These are phyloP conservation scores for Starmerella stigmatis DNA, from an alignment of 805 yeast genomes.

Conservation along the genomic window DNA sequence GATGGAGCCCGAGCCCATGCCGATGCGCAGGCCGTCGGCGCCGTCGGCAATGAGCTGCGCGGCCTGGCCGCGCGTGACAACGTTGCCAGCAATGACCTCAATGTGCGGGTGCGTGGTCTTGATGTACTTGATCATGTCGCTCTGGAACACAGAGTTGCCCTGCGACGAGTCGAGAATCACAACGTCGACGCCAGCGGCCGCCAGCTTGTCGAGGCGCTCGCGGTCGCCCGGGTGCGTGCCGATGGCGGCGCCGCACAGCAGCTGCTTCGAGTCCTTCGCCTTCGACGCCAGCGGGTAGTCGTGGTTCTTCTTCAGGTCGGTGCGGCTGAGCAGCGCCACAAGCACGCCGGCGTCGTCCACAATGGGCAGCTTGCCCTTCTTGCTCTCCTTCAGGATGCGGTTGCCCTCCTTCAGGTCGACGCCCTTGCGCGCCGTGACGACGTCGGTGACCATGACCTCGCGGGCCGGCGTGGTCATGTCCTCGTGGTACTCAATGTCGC, in stretches of 20 bases:
- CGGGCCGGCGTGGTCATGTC: conserved; percentile 50
- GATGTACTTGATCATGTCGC: conserved; percentile 86
- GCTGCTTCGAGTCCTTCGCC: conserved; percentile 84
- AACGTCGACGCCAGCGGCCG: conserved; percentile 93
- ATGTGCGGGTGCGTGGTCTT: conserved; percentile 68
- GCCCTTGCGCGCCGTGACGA: conserved; percentile 75
- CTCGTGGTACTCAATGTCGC: conserved; percentile 94
- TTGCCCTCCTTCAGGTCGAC: conserved; percentile 78
- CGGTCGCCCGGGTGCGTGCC: conserved; percentile 89
- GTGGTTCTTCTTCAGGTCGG: conserved; percentile 94
- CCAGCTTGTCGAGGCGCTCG: conserved; percentile 71
- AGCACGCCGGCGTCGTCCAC: conserved; percentile 67
- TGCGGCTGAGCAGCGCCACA: conserved; percentile 82
- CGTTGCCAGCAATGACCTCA: conserved; percentile 94
- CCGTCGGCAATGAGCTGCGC: conserved; percentile 90
- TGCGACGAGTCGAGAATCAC: conserved; percentile 93
- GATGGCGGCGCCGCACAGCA: conserved; percentile 96
- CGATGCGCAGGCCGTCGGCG: conserved; percentile 95
- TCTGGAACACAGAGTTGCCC: conserved; percentile 93
- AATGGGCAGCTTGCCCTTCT: conserved; percentile 96
- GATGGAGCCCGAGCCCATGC: conserved; percentile 99
- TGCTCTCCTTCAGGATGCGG: conserved; percentile 77
- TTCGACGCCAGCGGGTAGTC: conserved; percentile 91
- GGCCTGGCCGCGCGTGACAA: conserved; percentile 98
- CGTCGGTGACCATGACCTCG: conserved; percentile 81